phyloP scores from a whole-genome alignment of 73 alveolate genomes.

The Uronychia setigera region DNA sequence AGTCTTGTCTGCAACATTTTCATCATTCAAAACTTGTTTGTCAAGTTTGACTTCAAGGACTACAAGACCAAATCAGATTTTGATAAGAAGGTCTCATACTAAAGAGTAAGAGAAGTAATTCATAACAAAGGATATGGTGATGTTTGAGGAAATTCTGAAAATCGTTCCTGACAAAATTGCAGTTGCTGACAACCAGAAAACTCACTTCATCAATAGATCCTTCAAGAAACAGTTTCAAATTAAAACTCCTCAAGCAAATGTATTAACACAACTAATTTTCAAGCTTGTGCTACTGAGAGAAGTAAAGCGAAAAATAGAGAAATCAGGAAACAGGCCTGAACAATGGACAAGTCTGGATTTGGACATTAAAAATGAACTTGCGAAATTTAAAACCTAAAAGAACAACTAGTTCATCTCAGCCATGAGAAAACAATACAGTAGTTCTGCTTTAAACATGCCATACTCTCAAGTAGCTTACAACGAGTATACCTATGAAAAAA shows the following conservation, averaged over 20 bases:
- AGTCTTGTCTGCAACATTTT: background rate
- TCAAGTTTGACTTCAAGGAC: background rate
- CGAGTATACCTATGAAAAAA: background rate
- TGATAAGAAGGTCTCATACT: background rate
- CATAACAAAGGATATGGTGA: background rate
- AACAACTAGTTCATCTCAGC: background rate
- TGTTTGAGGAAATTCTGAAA: background rate
- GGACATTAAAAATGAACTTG: background rate
- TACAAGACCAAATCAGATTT: background rate
- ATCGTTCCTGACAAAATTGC: background rate
- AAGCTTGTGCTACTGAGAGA: background rate
- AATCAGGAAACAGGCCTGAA: background rate
- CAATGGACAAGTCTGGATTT: background rate
- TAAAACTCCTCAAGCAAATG: background rate
- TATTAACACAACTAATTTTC: background rate
- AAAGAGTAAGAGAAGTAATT: background rate
- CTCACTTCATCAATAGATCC: background rate
- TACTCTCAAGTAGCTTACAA: background rate
- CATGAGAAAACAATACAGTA: background rate
- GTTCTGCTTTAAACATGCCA: too few relatives aligned
- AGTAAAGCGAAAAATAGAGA: background rate
- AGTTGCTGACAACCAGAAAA: background rate
- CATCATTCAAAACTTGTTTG: background rate
- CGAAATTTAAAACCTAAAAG: background rate
- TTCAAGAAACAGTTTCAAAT: background rate